Evolutionary conservation across 768 basidiomycete genomes (phyloP).

Genomic region (Pholiota microspora): DNA sequence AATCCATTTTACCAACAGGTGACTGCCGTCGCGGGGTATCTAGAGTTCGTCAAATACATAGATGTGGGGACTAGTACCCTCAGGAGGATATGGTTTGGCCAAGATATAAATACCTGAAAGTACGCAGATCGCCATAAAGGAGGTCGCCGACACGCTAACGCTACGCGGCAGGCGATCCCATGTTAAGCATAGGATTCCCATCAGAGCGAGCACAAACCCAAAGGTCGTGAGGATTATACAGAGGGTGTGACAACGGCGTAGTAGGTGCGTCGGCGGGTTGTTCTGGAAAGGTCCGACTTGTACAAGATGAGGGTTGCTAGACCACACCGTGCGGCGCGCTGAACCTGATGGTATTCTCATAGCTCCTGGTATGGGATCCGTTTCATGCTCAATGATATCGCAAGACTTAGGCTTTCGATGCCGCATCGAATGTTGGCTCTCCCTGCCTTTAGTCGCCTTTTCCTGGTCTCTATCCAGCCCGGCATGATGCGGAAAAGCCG

Average conservation of each 20-base stretch:
- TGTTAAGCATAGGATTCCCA: slow-evolving; percentile 48
- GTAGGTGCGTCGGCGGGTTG: slow-evolving; percentile 41
- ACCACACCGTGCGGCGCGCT: slow-evolving; percentile 29
- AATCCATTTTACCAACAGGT: background rate
- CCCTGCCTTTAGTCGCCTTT: background rate
- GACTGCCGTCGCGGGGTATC: background rate
- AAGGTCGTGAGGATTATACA: slow-evolving; percentile 44
- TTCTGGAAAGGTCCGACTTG: slow-evolving; percentile 46
- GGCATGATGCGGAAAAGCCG: background rate
- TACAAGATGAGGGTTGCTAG: slow-evolving; percentile 48
- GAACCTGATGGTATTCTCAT: slow-evolving; percentile 8
- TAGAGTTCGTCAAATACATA: slow-evolving; percentile 3
- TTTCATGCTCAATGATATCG: slow-evolving; percentile 9
- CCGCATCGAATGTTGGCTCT: too few relatives aligned
- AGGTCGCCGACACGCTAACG: slow-evolving; percentile 42
- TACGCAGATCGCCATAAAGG: slow-evolving; percentile 35
- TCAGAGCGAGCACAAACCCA: slow-evolving; percentile 50
- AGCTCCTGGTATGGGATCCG: slow-evolving; percentile 16
- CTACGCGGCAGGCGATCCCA: slow-evolving; percentile 47
- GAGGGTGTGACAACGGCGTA: slow-evolving; percentile 46
- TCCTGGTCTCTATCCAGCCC: background rate
- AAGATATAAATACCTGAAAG: slow-evolving; percentile 16
- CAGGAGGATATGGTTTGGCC: slow-evolving; percentile 8
- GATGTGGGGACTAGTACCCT: slow-evolving; percentile 11
- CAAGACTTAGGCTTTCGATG: background rate